Evolutionary conservation across 176 grass and related monocot species (phyloP), one percentile per base, ranked within the genome.

Genomic region (Rhynchospora breviuscula): DNA sequence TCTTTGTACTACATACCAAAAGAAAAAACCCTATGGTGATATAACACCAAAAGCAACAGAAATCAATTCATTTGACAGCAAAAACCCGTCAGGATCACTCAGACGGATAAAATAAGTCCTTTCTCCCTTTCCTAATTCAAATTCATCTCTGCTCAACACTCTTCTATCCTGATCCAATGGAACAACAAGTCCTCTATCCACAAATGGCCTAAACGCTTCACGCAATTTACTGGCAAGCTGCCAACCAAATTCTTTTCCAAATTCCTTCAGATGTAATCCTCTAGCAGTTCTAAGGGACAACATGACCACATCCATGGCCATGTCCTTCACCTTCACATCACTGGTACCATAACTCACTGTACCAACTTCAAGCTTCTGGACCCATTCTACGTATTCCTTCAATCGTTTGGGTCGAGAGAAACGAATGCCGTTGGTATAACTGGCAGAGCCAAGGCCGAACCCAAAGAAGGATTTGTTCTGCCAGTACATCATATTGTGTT

Each of bases 291-390:
- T 91, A 63, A 98, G 58, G 21, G 95, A 94, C 58, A 94, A 60
- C 92, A 98, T 98, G 80, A 98, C 88, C 0, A 92, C 81, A 80
- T 94, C 95, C 89, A 94, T 91, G 5, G 95, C 95, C 87, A 94
- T 82, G 59, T 94, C 92, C 85, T 94, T 97, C 11, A 48, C 35
- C 48, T 89, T 88, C 6, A 88, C 52, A 59, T 46, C 80, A 54
- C 57, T 67, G 22, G 62, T 82, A 66, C 85, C 1, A 1, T 29
- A 54, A 75, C 52, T 80, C 79, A 84, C 78, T 10, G 52, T 67
- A 69, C 95, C 95, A 57, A 84, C 82, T 54, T 94, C 90, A 18
- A 98, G 65, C 10, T 80, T 90, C 35, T 91, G 87, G 65, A 98
- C 92, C 92, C 92, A 98, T 2, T 94, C 87, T 43, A 78, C 81